These are phyloP conservation scores for Trichothecium roseum DNA, from an alignment of 2,329 filamentous ascomycete species.

Conservation along the genomic window DNA sequence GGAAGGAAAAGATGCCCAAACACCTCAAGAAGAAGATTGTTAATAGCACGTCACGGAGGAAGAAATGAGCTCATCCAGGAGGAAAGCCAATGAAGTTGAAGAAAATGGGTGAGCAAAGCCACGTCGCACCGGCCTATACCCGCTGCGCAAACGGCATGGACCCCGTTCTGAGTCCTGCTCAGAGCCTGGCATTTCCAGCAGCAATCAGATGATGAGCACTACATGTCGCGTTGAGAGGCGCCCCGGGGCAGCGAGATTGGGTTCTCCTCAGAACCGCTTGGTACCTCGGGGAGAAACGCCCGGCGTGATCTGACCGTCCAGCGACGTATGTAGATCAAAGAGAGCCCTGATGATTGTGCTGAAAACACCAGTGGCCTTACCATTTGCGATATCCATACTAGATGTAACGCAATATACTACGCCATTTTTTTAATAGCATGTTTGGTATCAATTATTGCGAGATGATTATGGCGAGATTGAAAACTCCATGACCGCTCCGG, in stretches of 20 bases:
- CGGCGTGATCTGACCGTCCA: slow-evolving; percentile 26
- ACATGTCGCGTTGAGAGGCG: slow-evolving; percentile 15
- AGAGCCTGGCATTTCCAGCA: not conserved
- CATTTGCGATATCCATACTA: too few species aligned
- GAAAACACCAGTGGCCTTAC: not conserved
- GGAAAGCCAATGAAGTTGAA: not conserved
- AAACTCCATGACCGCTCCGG: too few species aligned
- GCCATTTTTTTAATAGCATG: too few species aligned
- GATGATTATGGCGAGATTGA: too few species aligned
- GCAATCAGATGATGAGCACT: slow-evolving; percentile 39
- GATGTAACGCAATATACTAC: too few species aligned
- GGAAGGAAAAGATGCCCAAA: slow-evolving; percentile 94
- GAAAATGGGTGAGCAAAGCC: slow-evolving; percentile 4
- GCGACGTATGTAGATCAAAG: slow-evolving; percentile 45
- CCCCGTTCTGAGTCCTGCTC: not conserved
- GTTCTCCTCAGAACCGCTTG: slow-evolving; percentile 17
- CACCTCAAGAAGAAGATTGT: slow-evolving; percentile 87
- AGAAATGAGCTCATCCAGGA: slow-evolving; percentile 36
- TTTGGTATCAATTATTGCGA: too few species aligned
- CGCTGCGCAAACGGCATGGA: slow-evolving; percentile 1
- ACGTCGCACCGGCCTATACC: not conserved
- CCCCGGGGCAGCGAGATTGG: slow-evolving; percentile 9
- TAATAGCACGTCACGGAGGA: slow-evolving; percentile 48
- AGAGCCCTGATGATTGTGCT: slow-evolving; percentile 41
- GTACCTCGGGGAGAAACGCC: slow-evolving; percentile 24